Evolutionary conservation across 1,284 basidiomycete genomes (phyloP), one percentile per base, ranked within the genome.

Genomic region (Sporisorium scitamineum): DNA sequence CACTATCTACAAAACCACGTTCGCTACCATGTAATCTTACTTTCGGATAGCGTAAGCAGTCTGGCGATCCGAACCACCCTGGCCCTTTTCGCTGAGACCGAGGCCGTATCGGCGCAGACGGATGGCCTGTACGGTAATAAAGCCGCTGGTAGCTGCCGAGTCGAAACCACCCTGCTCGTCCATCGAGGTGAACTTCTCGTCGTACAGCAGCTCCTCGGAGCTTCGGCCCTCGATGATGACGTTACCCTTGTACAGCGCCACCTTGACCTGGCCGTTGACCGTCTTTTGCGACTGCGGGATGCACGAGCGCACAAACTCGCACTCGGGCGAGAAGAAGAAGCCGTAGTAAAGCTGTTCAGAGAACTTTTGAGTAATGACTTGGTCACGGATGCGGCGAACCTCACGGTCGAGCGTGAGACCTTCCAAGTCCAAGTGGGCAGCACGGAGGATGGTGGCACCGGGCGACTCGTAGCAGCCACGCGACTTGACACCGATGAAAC

Each of bases 381-480:
- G 92, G 87, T 99, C 96, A 48, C 97, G 90, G 73, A 98, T 89
- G 31, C 94, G 92, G 68, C 96, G 93, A 78, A 99, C 95, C 87
- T 97, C 97, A 83, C 96, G 90, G 88, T 99, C 97, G 66, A 99
- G 90, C 27, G 95, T 97, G 67, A 99, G 90, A 70, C 96, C 97
- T 87, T 99, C 96, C 79, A 99, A 88, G 84, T 98, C 97, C 87
- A 99, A 90, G 88, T 99, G 96, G 14, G 96, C 96, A 20, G 90
- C 91, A 80, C 95, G 94, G 53, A 99, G 90, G 87, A 99, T 97
- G 65, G 95, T 97, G 50, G 94, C 96, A 22, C 91, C 96, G 20
- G 96, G 96, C 8, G 93, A 93, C 87, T 99, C 96, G 89, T 99
- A 99, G 88, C 97, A 99, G 39, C 96, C 96, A 61, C 96, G 93